Base-by-base conservation (phyloP, 306 rosid genomes). In the Prunus fruticosa region DNA sequence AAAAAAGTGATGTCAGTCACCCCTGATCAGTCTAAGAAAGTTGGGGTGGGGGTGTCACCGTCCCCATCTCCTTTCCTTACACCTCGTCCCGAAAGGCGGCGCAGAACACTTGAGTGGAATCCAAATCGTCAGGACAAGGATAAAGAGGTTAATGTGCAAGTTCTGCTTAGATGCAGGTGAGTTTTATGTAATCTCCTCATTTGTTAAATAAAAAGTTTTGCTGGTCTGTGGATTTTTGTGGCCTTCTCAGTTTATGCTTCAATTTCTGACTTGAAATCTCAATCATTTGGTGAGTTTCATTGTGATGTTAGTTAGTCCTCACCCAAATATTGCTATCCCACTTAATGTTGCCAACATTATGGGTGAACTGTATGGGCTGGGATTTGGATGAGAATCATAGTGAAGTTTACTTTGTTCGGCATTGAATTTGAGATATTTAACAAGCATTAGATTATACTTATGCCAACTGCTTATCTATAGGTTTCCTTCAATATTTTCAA, bases 91-190 rank as follows among this genome's bases (percentile, higher is more conserved):
- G 97, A 92, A 76, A 87, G 91, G 20, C 89, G 96, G 2, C 96
- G 96, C 3, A 81, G 90, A 84, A 84, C 87, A 4, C 58, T 88
- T 19, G 97, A 94, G 49, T 83, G 86, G 81, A 79, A 56, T 81
- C 76, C 83, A 38, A 87, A 51, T 70, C 90, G 88, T 46, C 90
- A 81, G 34, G 93, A 89, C 66, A 89, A 78, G 79, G 97, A 92
- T 54, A 90, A 74, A 78, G 97, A 89, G 79, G 82, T 87, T 25
- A 92, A 92, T 46, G 90, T 95, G 3, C 97, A 95, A 77, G 97
- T 95, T 77, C 76, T 95, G 68, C 88, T 95, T 46, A 88, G 99
- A 76, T 95, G 99, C 99, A 92, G 99, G 99, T 92, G 15, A 22
- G 38, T 53, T 38, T 71, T 38, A 7, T 27, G 63, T 38, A 4